Evolutionary conservation across 768 basidiomycete species (phyloP).

Genomic region (Coprinopsis cinerea): DNA sequence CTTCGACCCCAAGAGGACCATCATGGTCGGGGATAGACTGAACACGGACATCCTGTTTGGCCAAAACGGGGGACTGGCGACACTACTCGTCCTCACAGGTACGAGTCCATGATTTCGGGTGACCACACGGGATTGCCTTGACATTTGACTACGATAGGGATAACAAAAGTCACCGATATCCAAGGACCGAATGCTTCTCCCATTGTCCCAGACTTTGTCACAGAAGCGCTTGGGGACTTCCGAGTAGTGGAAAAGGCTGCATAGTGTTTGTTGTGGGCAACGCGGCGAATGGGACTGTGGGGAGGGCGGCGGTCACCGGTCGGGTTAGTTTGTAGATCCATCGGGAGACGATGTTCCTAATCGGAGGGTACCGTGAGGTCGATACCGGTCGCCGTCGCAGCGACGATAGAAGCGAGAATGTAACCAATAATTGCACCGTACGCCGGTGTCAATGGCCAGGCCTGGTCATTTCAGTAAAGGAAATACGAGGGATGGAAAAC

Average conservation of each 20-base stretch:
- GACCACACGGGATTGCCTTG: background rate
- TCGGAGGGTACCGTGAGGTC: background rate
- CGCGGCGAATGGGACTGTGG: background rate
- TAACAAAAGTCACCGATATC: constrained; percentile 70
- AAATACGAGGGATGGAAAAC: background rate
- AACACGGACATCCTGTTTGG: constrained; percentile 97
- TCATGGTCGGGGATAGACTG: constrained; percentile 95
- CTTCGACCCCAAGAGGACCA: constrained; percentile 79
- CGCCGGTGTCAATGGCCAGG: constrained; percentile 79
- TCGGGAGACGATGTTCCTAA: background rate
- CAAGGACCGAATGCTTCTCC: constrained; percentile 63
- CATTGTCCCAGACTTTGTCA: constrained; percentile 79
- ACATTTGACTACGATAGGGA: constrained; percentile 41
- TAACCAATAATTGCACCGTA: constrained; percentile 69
- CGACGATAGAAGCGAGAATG: constrained; percentile 50
- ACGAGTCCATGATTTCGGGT: background rate
- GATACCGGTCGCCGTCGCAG: constrained; percentile 40
- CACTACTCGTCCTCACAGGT: constrained; percentile 93
- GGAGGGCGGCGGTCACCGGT: constrained; percentile 4
- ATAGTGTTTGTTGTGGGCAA: constrained; percentile 12
- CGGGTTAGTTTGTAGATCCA: background rate
- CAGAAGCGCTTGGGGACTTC: constrained; percentile 78
- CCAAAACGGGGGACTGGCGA: constrained; percentile 75
- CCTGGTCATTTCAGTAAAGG: constrained; percentile 34
- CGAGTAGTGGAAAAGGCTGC: constrained; percentile 27